These are phyloP conservation scores for Papiliotrema fonsecae DNA, from an alignment of 1,284 basidiomycete genomes.

Conservation along the genomic window DNA sequence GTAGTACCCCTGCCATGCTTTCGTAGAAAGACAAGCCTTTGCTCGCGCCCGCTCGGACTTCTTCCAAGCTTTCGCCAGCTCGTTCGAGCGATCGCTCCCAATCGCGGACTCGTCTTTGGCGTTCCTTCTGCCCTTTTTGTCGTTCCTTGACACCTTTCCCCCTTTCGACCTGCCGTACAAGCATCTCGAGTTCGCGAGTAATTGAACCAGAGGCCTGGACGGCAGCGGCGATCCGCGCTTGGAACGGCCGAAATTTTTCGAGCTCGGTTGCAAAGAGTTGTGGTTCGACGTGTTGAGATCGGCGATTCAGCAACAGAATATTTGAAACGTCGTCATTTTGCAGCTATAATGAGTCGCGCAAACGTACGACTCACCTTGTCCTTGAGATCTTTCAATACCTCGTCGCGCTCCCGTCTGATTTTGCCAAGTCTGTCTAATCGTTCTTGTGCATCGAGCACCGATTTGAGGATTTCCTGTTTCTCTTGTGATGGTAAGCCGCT, in stretches of 20 bases:
- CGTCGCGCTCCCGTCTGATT: slow-evolving; percentile 75
- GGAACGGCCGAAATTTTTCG: slow-evolving; percentile 91
- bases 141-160: slow-evolving; percentile 68
- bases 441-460: slow-evolving; percentile 73
- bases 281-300: slow-evolving; percentile 76
- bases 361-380: slow-evolving; percentile 51
- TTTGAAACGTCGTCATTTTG: slow-evolving; percentile 97
- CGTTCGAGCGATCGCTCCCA: slow-evolving; percentile 64
- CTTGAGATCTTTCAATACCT: slow-evolving; percentile 87
- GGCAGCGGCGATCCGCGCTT: slow-evolving; percentile 70
- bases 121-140: slow-evolving; percentile 69
- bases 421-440: slow-evolving; percentile 68
- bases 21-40: slow-evolving; percentile 86
- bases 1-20: slow-evolving; percentile 67
- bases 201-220: slow-evolving; percentile 69
- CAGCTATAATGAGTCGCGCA: slow-evolving; percentile 54
- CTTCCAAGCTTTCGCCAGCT: slow-evolving; percentile 76
- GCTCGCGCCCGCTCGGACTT: slow-evolving; percentile 76
- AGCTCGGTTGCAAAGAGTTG: slow-evolving; percentile 86
- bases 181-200: slow-evolving; percentile 63
- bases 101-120: slow-evolving; percentile 65
- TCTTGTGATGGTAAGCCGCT: slow-evolving; percentile 53
- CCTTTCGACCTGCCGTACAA: slow-evolving; percentile 67
- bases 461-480: slow-evolving; percentile 59
- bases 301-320: slow-evolving; percentile 82